Conservation (phyloP, 257 asterid genomes). For the Coffea eugenioides region DNA sequence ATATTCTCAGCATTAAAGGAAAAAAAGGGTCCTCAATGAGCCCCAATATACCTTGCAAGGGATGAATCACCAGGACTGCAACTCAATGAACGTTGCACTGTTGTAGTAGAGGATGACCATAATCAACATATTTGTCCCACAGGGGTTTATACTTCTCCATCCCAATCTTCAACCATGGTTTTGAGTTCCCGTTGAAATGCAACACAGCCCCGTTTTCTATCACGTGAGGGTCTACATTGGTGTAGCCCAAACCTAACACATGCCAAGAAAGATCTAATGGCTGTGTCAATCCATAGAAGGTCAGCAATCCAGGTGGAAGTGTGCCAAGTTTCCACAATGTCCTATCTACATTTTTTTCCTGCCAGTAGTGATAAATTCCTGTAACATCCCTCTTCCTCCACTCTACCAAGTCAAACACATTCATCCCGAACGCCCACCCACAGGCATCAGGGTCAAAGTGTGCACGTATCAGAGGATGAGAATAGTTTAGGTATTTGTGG, state of each 20-base stretch:
- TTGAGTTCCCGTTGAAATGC: constrained; percentile 45
- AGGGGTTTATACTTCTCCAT: constrained; percentile 45
- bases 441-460: constrained; percentile 60
- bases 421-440: constrained; percentile 59
- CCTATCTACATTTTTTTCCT: constrained; percentile 42
- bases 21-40: not conserved
- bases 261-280: constrained; percentile 48
- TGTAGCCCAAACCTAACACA: constrained; percentile 49
- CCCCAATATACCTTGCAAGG: not conserved
- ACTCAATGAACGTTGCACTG: constrained; percentile 39
- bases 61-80: not conserved
- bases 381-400: constrained; percentile 52
- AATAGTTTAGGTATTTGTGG: constrained; percentile 44
- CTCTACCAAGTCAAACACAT: constrained; percentile 43
- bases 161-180: constrained; percentile 54
- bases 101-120: constrained; percentile 37
- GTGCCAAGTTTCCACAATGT: constrained; percentile 55
- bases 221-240: constrained; percentile 36
- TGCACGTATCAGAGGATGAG: constrained; percentile 41
- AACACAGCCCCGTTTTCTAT: constrained; percentile 49
- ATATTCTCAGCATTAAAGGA: constrained; percentile 1
- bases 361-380: constrained; percentile 53
- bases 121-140: constrained; percentile 45
- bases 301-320: constrained; percentile 44
- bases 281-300: constrained; percentile 51